A percentile compares a stretch with the other conserved stretches of the same genome.
Conservation (phyloP, 164 flowering plant genomes). For the Vitis cinerea region DNA sequence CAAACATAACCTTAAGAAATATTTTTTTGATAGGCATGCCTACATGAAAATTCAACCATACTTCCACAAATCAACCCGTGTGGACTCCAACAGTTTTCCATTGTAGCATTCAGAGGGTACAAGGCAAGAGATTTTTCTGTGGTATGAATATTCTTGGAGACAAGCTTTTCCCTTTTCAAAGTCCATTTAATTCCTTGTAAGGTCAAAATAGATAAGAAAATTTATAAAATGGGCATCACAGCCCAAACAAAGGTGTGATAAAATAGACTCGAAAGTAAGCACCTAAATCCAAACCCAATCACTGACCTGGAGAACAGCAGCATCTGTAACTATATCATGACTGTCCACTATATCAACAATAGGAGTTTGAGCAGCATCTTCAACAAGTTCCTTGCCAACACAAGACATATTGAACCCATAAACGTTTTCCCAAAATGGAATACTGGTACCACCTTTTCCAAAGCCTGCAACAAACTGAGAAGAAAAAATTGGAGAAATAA, state of each 20-base stretch:
- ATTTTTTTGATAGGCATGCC: too few relatives aligned
- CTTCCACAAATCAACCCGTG: too few relatives aligned
- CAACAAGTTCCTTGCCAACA: constrained; percentile 66
- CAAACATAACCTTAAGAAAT: too few relatives aligned
- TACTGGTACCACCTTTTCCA: constrained; percentile 86
- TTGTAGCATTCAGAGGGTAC: too few relatives aligned
- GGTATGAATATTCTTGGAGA: too few relatives aligned
- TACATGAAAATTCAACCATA: too few relatives aligned
- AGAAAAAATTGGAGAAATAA: constrained; percentile 1
- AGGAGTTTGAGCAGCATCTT: constrained; percentile 73
- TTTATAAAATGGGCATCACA: too few relatives aligned
- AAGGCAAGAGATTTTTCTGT: too few relatives aligned
- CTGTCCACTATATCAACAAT: constrained; percentile 72
- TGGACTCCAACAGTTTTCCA: too few relatives aligned
- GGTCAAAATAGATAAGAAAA: too few relatives aligned
- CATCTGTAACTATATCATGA: constrained; percentile 61
- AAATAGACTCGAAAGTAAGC: not conserved
- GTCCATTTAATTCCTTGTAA: too few relatives aligned
- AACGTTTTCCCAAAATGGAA: constrained; percentile 96
- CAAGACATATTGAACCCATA: constrained; percentile 84
- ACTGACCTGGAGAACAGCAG: constrained; percentile 71
- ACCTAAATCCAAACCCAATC: not conserved
- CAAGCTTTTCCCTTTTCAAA: too few relatives aligned
- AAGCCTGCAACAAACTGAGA: constrained; percentile 90
- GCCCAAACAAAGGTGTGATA: not conserved